Evolutionary conservation across 371 early-diverging fungal genomes (phyloP), one percentile per base, ranked within the genome.

Genomic region (Mucor piriformis): DNA sequence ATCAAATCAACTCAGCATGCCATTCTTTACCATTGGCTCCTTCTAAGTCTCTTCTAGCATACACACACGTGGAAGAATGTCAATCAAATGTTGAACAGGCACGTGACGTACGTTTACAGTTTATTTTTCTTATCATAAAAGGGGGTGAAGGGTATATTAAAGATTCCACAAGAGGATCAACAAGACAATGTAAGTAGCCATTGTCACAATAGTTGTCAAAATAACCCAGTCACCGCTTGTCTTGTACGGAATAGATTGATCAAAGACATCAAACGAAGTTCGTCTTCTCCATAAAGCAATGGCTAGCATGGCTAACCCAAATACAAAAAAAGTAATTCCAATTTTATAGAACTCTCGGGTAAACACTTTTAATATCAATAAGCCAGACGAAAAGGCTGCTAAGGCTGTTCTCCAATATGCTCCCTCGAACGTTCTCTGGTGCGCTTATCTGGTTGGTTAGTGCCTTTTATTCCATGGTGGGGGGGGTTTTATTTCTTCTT

Each of bases 331-430:
- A 37, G 87, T 86, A 54, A 91, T 80, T 6, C 91, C 91, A 37
- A 91, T 83, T 34, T 83, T 82, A 73, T 88, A 88, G 61, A 91
- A 91, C 32, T 81, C 76, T 32, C 73, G 64, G 16, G 87, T 84
- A 58, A 91, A 91, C 23, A 91, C 77, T 23, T 88, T 86, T 35
- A 91, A 59, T 50, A 90, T 79, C 34, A 90, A 67, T 50, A 88
- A 72, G 11, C 88, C 85, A n/a, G 84, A 83, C 11, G 87, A 86
- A 57, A 90, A 86, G 21, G 88, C 74, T 25, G 84, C 83, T 20
- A 91, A 63, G 18, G 89, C 79, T 16, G 91, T 89, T 59, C 91
- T 76, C 88, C 88, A 88, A 69, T 91, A 91, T 11, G 91, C 89
- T 7, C 91, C 91, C 63, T 90, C 91, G 59, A 89, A 90, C 3